Percentiles rank a stretch among this genome's conserved stretches.
These are phyloP conservation scores for Parsonsia alboflavescens DNA, from an alignment of 257 asterid genomes.

Conservation along the genomic window DNA sequence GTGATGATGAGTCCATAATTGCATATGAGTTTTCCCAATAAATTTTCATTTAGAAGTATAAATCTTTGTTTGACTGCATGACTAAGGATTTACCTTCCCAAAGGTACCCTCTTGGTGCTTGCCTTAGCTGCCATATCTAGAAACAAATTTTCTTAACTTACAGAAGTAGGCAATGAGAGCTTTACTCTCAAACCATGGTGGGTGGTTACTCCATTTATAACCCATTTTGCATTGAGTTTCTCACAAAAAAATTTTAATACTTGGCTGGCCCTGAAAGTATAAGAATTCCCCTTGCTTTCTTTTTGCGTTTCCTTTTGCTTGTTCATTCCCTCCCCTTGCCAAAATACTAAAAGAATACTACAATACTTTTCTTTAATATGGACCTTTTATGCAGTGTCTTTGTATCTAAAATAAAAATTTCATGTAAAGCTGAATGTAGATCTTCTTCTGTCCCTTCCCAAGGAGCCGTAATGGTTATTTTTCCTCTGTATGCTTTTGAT, in stretches of 20 bases:
- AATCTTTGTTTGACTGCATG: background rate
- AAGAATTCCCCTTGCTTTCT: no score
- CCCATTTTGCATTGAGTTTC: no score
- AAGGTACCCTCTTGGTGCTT: no score
- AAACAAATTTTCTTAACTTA: no score
- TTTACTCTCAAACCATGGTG: no score
- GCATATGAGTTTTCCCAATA: background rate
- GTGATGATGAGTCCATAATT: background rate
- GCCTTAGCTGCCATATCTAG: no score
- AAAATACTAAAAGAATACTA: background rate
- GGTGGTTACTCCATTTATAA: no score
- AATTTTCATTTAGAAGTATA: background rate
- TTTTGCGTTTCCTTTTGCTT: background rate
- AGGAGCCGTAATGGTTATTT: background rate
- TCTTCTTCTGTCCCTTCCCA: no score
- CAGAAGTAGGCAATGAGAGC: no score
- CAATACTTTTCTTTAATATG: background rate
- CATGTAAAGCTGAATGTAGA: background rate
- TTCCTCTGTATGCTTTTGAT: background rate
- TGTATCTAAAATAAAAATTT: background rate
- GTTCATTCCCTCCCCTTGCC: background rate
- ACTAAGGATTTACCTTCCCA: background rate
- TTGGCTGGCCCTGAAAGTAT: no score
- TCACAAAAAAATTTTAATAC: no score
- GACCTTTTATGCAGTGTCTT: background rate